phyloP scores from a whole-genome alignment of 441 rosid species.

The Brassica hybrid region DNA sequence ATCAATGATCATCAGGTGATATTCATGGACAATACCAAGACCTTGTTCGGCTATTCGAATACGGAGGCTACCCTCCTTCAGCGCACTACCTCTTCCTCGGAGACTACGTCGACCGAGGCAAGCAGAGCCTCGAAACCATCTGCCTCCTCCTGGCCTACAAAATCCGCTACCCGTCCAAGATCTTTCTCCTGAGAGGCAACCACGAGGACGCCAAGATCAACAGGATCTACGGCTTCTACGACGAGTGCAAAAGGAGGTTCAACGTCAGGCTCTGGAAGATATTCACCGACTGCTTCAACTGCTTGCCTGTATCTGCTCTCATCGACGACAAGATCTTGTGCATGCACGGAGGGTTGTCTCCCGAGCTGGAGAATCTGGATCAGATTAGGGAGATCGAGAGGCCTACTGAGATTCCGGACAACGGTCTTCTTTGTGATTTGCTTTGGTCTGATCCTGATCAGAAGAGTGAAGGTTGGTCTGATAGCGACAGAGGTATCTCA shows the following conservation, averaged over 20 bases:
- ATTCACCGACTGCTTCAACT: constrained; percentile 92
- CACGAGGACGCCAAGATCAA: constrained; percentile 99
- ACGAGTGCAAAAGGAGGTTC: constrained; percentile 95
- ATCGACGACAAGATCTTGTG: constrained; percentile 90
- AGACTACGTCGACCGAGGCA: constrained; percentile 98
- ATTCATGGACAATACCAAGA: constrained; percentile 97
- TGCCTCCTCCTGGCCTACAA: constrained; percentile 96
- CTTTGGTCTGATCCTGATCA: constrained; percentile 98
- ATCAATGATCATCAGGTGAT: constrained; percentile 64
- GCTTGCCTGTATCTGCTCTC: constrained; percentile 91
- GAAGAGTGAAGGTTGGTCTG: constrained; percentile 79
- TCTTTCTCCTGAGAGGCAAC: constrained; percentile 90
- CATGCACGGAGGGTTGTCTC: constrained; percentile 98
- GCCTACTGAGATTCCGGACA: constrained; percentile 92
- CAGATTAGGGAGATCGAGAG: constrained; percentile 83
- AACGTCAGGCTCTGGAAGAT: constrained; percentile 97
- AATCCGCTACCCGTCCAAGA: constrained; percentile 72
- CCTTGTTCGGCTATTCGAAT: constrained; percentile 80
- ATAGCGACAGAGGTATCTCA: constrained; percentile 93
- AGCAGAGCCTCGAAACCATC: constrained; percentile 94
- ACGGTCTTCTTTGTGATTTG: constrained; percentile 91
- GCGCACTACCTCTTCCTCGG: constrained; percentile 92
- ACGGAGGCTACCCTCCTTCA: constrained; percentile 90
- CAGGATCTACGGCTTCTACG: constrained; percentile 92
- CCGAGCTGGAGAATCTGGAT: constrained; percentile 68